Percentiles rank a stretch among this genome's conserved stretches.
Conservation (phyloP, 202 grass and related monocot species). For the Elaeis oleifera region DNA sequence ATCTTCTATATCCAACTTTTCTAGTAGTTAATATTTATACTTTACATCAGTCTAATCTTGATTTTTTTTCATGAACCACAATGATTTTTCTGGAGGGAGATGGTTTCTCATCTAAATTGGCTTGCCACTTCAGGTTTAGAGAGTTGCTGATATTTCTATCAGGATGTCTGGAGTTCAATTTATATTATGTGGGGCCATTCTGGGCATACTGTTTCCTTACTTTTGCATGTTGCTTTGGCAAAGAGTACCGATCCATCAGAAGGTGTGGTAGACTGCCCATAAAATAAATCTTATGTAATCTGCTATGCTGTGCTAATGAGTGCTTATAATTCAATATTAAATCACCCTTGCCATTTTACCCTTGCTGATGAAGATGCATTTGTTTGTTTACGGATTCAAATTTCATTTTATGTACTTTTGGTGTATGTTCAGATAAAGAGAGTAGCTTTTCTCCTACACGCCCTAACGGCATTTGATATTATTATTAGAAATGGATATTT, state of each 20-base stretch:
- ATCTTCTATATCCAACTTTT: no score
- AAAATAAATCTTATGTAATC: neutral
- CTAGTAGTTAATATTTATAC: no score
- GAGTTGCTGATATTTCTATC: neutral
- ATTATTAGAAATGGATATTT: no score
- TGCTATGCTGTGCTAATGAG: constrained; percentile 1
- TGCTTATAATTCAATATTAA: constrained; percentile 3
- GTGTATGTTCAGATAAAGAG: neutral
- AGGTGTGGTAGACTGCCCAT: constrained; percentile 26
- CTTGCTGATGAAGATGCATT: neutral
- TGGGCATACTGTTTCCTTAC: constrained; percentile 35
- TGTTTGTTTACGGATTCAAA: neutral
- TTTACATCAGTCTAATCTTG: no score
- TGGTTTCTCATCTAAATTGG: no score
- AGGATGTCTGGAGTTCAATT: constrained; percentile 7
- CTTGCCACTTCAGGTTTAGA: no score
- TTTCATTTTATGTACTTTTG: constrained; percentile 5
- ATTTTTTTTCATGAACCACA: no score
- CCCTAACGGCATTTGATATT: no score
- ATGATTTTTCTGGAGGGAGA: no score
- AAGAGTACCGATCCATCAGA: constrained; percentile 59
- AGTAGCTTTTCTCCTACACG: no score
- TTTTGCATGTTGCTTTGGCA: constrained; percentile 30
- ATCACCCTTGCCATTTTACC: neutral
- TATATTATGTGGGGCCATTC: constrained; percentile 15